Conservation (phyloP, 2,329 filamentous ascomycete genomes). For the Hypoxylon sp. region DNA sequence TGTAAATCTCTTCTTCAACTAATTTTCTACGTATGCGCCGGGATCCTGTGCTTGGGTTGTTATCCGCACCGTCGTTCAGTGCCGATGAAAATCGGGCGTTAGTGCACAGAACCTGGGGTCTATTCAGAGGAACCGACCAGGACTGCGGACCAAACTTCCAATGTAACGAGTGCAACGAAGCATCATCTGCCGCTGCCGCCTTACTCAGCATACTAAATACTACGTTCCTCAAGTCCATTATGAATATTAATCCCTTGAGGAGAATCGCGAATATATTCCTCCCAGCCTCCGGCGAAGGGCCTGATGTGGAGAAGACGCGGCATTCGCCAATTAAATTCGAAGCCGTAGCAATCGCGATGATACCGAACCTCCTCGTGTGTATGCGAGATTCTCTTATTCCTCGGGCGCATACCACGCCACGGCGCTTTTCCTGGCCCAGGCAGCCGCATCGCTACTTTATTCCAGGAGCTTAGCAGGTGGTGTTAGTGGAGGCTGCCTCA, state of each 20-base stretch:
- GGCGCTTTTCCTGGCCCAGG: slow-evolving; percentile 42
- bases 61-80: slow-evolving; percentile 35
- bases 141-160: slow-evolving; percentile 42
- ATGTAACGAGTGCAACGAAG: slow-evolving; percentile 44
- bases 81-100: slow-evolving; percentile 36
- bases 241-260: slow-evolving; percentile 18
- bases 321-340: slow-evolving; percentile 32
- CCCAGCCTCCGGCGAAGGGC: slow-evolving; percentile 41
- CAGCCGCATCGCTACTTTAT: slow-evolving; percentile 45
- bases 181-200: slow-evolving; percentile 29
- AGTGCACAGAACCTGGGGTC: slow-evolving; percentile 46
- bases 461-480: slow-evolving; percentile 33
- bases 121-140: slow-evolving; percentile 33
- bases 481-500: slow-evolving; percentile 41
- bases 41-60: slow-evolving; percentile 34
- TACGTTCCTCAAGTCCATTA: slow-evolving; percentile 6
- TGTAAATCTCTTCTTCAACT: slow-evolving; percentile 13
- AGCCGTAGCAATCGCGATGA: slow-evolving; percentile 38
- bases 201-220: slow-evolving; percentile 23
- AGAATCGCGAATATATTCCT: slow-evolving; percentile 29
- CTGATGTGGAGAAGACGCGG: slow-evolving; percentile 38
- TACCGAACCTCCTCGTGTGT: slow-evolving; percentile 23
- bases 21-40: slow-evolving; percentile 37
- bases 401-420: slow-evolving; percentile 43
- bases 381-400: slow-evolving; percentile 41